Evolutionary conservation across 2,329 filamentous ascomycete genomes (phyloP).

Genomic region (Magnaporthales sp.): DNA sequence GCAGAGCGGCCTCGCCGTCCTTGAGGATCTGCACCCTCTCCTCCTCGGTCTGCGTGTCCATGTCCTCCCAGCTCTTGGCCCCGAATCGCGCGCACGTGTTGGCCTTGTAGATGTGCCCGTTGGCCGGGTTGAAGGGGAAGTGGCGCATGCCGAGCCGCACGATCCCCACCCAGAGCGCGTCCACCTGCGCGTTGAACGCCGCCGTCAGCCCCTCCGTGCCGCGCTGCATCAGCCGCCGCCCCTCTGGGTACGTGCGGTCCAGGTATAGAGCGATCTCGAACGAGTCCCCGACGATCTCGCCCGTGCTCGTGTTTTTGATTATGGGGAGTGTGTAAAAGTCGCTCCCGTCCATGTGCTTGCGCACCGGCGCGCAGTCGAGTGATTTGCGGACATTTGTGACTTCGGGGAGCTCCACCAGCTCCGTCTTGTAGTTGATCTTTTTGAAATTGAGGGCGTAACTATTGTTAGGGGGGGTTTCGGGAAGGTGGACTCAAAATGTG

Average conservation of each 20-base stretch:
- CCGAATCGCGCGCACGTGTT: conserved; percentile 40
- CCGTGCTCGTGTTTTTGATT: conserved; percentile 34
- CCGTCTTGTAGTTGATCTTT: conserved; percentile 21
- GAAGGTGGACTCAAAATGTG: conserved; percentile 11
- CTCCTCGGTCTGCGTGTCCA: conserved; percentile 17
- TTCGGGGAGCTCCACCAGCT: conserved; percentile 44
- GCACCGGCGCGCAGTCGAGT: conserved; percentile 37
- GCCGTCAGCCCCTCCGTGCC: conserved; percentile 30
- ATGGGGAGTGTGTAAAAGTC: conserved; percentile 55
- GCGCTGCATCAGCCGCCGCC: conserved; percentile 37
- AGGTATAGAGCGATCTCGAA: conserved; percentile 58
- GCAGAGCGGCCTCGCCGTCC: conserved; percentile 1
- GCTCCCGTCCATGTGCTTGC: conserved; percentile 45
- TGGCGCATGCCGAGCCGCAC: conserved; percentile 27
- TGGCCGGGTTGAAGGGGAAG: conserved; percentile 42
- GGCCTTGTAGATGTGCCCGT: conserved; percentile 31
- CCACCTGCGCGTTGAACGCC: conserved; percentile 45
- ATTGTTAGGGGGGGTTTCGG: conserved; percentile 25
- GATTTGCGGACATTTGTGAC: conserved; percentile 36
- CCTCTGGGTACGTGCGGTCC: conserved; percentile 38
- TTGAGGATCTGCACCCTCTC: conserved; percentile 5
- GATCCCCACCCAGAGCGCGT: conserved; percentile 42
- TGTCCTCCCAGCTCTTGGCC: conserved; percentile 33
- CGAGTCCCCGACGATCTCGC: conserved; percentile 44
- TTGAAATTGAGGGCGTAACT: conserved; percentile 34